phyloP scores from a whole-genome alignment of 441 rosid genomes.

The Rhodomyrtus psidioides region DNA sequence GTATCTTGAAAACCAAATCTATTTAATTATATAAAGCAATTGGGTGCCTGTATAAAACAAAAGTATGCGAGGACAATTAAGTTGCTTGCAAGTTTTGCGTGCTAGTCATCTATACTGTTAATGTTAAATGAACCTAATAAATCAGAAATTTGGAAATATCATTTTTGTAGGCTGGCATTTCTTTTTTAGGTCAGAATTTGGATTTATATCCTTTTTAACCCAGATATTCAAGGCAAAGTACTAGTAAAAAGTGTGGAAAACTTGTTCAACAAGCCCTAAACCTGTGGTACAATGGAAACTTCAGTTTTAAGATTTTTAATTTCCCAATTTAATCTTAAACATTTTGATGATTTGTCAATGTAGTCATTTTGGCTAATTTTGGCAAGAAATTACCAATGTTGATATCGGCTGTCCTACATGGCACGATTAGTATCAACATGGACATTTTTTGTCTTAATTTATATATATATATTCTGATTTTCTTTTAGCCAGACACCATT shows the following conservation, averaged over 20 bases:
- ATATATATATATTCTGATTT: no score
- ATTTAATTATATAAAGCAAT: no score
- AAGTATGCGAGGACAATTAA: neutral
- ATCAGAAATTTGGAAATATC: neutral
- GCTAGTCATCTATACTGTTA: neutral
- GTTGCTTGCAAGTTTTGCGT: neutral
- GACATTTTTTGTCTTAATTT: no score
- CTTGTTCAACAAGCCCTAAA: neutral
- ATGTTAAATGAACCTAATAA: neutral
- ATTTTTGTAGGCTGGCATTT: neutral
- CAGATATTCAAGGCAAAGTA: neutral
- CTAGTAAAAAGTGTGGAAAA: neutral
- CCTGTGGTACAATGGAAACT: neutral
- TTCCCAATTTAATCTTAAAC: neutral
- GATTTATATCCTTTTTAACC: neutral
- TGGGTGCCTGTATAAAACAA: no score
- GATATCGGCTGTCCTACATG: rapidly evolving
- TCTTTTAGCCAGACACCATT: neutral
- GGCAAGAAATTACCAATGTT: rapidly evolving
- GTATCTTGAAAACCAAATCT: no score
- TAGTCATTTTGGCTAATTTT: neutral
- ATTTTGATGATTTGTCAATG: rapidly evolving
- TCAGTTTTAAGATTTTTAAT: neutral
- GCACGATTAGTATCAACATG: neutral
- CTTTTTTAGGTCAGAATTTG: neutral